These are phyloP conservation scores for Jamesozyma spencerorum DNA, from an alignment of 805 yeast species.

Conservation along the genomic window DNA sequence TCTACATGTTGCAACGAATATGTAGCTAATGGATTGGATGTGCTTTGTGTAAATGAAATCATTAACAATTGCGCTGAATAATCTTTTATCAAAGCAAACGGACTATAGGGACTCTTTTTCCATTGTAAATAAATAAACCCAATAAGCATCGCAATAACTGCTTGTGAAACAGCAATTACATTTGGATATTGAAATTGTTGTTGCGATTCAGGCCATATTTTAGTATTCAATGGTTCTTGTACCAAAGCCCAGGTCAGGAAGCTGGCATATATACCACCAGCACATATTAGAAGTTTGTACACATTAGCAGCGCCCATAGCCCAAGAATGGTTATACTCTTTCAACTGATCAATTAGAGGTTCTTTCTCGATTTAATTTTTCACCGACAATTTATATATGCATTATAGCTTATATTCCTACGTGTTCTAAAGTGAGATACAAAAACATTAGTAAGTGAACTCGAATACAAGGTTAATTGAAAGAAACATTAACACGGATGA, in stretches of 20 bases:
- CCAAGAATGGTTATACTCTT: no score
- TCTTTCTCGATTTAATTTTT: no score
- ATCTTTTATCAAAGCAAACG: slow-evolving; percentile 30
- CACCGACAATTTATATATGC: no score
- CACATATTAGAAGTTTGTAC: slow-evolving; percentile 23
- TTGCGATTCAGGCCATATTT: slow-evolving; percentile 52
- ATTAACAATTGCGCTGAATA: slow-evolving; percentile 34
- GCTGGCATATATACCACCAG: slow-evolving; percentile 69
- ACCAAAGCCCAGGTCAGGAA: slow-evolving; percentile 87
- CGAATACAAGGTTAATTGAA: no score
- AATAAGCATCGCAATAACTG: slow-evolving; percentile 57
- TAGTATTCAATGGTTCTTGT: slow-evolving; percentile 79
- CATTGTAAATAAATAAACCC: slow-evolving; percentile 51
- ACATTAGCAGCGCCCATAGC: slow-evolving; percentile 1
- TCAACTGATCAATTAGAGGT: no score
- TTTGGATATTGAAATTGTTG: slow-evolving; percentile 65
- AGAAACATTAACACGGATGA: no score
- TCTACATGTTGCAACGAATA: slow-evolving; percentile 74
- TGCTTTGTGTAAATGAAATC: slow-evolving; percentile 64
- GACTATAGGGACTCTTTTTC: slow-evolving; percentile 26
- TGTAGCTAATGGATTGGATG: slow-evolving; percentile 78
- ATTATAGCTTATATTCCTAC: no score
- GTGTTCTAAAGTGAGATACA: no score
- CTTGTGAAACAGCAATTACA: slow-evolving; percentile 68
- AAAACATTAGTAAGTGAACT: no score